Conservation (phyloP, 225 moss, liverwort and hornwort species). For the Rhytidiadelphus loreus region DNA sequence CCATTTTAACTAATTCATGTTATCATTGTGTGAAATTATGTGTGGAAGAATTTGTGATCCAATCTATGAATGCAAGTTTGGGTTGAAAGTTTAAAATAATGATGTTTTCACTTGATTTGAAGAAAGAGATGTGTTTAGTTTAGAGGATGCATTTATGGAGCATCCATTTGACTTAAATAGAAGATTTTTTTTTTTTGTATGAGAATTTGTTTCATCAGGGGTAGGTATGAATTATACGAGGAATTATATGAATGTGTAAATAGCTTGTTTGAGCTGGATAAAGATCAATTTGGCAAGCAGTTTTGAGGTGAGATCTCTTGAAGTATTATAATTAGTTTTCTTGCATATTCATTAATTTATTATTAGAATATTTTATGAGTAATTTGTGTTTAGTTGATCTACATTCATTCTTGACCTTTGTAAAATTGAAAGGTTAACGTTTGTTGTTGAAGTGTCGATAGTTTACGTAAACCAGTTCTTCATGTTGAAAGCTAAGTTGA, state of each 20-base stretch:
- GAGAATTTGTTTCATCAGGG: neutral
- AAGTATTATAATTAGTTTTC: neutral
- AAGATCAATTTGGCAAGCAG: accelerated
- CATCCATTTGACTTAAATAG: neutral
- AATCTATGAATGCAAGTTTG: neutral
- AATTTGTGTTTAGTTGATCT: neutral
- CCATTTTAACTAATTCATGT: neutral
- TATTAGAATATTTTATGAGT: too few species aligned
- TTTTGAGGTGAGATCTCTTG: neutral
- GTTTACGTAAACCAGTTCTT: neutral
- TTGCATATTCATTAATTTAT: neutral
- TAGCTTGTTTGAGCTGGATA: neutral
- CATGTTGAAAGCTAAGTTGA: neutral
- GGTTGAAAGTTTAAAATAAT: too few species aligned
- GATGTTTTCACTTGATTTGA: neutral
- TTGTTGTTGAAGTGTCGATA: accelerated
- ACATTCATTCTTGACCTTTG: neutral
- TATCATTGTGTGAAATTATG: neutral
- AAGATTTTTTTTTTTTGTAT: neutral
- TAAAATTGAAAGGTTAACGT: neutral
- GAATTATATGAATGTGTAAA: neutral
- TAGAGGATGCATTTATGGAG: neutral
- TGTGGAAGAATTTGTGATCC: accelerated
- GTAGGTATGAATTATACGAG: neutral
- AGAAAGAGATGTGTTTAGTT: neutral